Base-by-base conservation (phyloP, 805 yeast species). In the Peterozyma xylosa region DNA sequence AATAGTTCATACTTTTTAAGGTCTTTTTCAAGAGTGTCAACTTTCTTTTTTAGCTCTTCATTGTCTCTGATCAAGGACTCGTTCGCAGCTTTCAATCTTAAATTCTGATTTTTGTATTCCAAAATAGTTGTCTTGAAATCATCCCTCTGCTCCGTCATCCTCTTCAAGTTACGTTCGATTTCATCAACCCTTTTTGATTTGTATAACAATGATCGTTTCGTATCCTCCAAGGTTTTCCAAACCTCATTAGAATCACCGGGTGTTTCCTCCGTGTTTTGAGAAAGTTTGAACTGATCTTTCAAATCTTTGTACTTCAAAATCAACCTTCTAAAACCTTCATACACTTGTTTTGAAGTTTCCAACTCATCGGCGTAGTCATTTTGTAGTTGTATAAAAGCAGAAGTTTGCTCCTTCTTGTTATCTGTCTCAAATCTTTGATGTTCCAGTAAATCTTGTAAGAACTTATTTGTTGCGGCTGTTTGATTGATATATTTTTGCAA, bases 241-340 rank as follows among this genome's bases (percentile, higher is more conserved):
- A 42, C 37, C 55, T 55, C 38, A 52, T 58, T 36, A 40, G 47
- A 13, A 53, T 35, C 4, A 45, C 18, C 11, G 47, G 33, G 3
- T 40, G 38, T 14, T 42, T 37, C 39, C 47, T 52, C n/a, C 38
- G 45, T 16, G 42, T 39, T 38, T 9, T 33, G 37, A 9, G 36
- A 33, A 3, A 35, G 30, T 13, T 32, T 33, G 11, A 39, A 33
- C 32, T 46, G 47, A 30, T 38, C 35, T 39, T 51, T 55, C 38
- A 60, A 47, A 14, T 48, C 48, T 13, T 57, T 49, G 43, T 65
- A 64, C 45, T 63, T 62, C 33, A 55, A 42, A 29, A 59, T 55
- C 14, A 66, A 48, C 45, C 53, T 53, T 33, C 59, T 50, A 48
- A 66, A 67, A 9, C 62, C 59, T 38, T 60, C 51, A 45, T 62